phyloP scores from a whole-genome alignment of 306 rosid species.

The Pueraria montana region DNA sequence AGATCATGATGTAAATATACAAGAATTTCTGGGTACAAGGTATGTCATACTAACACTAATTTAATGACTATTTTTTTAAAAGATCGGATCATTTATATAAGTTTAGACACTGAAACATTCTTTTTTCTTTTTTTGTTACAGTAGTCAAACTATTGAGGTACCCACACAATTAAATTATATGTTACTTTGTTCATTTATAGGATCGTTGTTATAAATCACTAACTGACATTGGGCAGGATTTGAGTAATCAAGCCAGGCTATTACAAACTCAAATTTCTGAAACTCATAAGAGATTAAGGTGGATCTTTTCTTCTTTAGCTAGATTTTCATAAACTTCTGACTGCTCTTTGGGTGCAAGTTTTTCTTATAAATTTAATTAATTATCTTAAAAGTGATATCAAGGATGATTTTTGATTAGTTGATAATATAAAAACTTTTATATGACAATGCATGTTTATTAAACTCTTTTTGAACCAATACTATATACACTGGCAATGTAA shows the following conservation, averaged over 20 bases:
- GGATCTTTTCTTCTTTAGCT: slow-evolving; percentile 33
- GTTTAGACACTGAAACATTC: slow-evolving; percentile 20
- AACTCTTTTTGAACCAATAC: no score
- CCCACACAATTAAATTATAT: slow-evolving; percentile 3
- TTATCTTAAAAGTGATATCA: background rate
- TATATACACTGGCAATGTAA: no score
- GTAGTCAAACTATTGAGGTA: slow-evolving; percentile 78
- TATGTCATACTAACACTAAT: slow-evolving; percentile 38
- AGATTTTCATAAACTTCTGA: slow-evolving; percentile 20
- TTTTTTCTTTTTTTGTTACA: slow-evolving; percentile 51
- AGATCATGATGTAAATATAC: slow-evolving; percentile 84
- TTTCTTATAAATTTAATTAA: slow-evolving; percentile 37
- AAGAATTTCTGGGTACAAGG: slow-evolving; percentile 83
- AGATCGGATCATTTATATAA: slow-evolving; percentile 1
- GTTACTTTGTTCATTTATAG: slow-evolving; percentile 15
- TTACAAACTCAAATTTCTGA: slow-evolving; percentile 70
- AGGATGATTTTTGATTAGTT: background rate
- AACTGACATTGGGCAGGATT: slow-evolving; percentile 59
- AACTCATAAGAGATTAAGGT: slow-evolving; percentile 79
- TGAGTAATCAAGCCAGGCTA: slow-evolving; percentile 62
- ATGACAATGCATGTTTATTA: no score
- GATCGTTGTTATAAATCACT: slow-evolving; percentile 14
- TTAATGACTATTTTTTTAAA: background rate
- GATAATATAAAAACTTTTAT: background rate
- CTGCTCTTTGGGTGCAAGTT: background rate